Evolutionary conservation across 768 basidiomycete species (phyloP), one percentile per base, ranked within the genome.

Genomic region (Boletus vinaceobasis): DNA sequence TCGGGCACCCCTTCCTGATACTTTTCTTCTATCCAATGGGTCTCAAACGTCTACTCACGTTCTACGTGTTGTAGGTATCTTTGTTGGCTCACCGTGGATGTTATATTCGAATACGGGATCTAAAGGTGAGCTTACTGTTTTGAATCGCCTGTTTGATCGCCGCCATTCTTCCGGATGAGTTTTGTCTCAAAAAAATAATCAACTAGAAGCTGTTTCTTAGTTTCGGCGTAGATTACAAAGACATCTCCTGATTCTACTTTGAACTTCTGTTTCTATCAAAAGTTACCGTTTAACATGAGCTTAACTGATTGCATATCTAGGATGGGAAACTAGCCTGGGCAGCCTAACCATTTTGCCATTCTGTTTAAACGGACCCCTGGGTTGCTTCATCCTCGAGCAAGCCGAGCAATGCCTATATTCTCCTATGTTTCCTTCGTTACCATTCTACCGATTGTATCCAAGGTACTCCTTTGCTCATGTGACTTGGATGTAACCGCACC

Each of bases 151-250:
- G 2, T 14, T 21, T 17, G 15, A 13, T 38, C 1, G 7, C 7
- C 15, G 8, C 11, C 13, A 8, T 50, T 50, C n/a, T 43, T 11
- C 35, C 36, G 69, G 46, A 69, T 71, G 68, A 71, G 19, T 43
- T 29, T 50, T 9, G 35, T 53, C 11, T 9, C 72, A 75, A 76
- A 74, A 76, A 73, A 73, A 80, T 66, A 74, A 86, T 87, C 86
- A 86, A 88, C 87, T 89, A 89, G 87, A 89, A 87, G 87, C 87
- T 89, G 87, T 89, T 89, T 71, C 82, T 86, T 83, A 89, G 84
- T 82, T 77, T 76, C 66, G 79, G 83, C 84, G 52, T 77, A 80
- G 87, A 86, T 83, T 81, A 70, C 56, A 71, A 58, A 49, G 65
- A 40, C 57, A 38, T 53, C 44, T 58, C 59, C 78, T 79, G 78